phyloP scores from a whole-genome alignment of 495 filamentous ascomycete genomes.

The Penicillium atrosanguineum region DNA sequence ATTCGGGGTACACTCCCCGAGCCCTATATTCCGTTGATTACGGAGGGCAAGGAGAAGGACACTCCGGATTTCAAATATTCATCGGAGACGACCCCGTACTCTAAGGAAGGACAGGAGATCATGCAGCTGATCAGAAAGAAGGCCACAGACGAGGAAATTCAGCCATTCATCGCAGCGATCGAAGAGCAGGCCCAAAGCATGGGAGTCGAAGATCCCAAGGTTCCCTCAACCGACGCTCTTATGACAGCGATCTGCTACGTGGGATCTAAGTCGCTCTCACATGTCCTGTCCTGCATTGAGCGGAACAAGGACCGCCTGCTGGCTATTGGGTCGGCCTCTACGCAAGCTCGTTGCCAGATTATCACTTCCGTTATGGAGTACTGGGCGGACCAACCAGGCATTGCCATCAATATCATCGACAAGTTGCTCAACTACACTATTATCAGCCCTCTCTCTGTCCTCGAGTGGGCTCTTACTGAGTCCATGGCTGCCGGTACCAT shows the following conservation, averaged over 20 bases:
- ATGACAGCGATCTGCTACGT: slow-evolving; percentile 89
- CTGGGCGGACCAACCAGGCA: slow-evolving; percentile 89
- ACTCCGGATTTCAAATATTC: slow-evolving; percentile 91
- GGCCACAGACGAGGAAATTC: slow-evolving; percentile 76
- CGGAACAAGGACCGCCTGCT: slow-evolving; percentile 90
- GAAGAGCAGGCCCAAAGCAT: slow-evolving; percentile 67
- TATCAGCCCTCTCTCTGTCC: slow-evolving; percentile 73
- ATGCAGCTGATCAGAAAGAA: slow-evolving; percentile 77
- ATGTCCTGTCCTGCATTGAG: slow-evolving; percentile 93
- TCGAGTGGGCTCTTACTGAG: slow-evolving; percentile 81
- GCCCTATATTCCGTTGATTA: slow-evolving; percentile 77
- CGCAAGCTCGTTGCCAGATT: slow-evolving; percentile 77
- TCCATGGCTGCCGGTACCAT: slow-evolving; percentile 61
- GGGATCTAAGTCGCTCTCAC: slow-evolving; percentile 91
- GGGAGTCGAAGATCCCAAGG: slow-evolving; percentile 66
- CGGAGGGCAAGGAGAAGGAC: slow-evolving; percentile 86
- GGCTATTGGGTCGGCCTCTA: slow-evolving; percentile 68
- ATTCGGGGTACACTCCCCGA: slow-evolving; percentile 92
- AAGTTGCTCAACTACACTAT: slow-evolving; percentile 98
- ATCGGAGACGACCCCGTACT: slow-evolving; percentile 71
- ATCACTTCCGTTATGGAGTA: slow-evolving; percentile 87
- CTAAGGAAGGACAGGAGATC: slow-evolving; percentile 74
- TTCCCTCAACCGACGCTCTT: slow-evolving; percentile 86
- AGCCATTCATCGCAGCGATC: slow-evolving; percentile 71
- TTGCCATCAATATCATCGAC: slow-evolving; percentile 91